phyloP scores from a whole-genome alignment of 2,329 filamentous ascomycete genomes.

The Penicillium sp. region DNA sequence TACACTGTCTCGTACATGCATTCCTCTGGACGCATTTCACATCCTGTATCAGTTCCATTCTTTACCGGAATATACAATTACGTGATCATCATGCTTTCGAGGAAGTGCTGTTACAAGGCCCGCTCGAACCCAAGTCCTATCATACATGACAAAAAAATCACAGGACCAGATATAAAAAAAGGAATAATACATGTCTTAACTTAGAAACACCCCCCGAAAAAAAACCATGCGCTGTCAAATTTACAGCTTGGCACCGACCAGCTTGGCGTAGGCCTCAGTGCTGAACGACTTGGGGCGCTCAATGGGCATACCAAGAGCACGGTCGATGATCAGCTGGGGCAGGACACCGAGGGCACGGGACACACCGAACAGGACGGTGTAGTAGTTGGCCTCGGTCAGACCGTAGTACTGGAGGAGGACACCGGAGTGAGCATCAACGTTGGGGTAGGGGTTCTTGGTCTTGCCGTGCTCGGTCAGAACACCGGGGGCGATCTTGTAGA shows the following conservation, averaged over 20 bases:
- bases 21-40: not conserved
- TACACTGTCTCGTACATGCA: not conserved
- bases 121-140: conserved; percentile 42
- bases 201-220: not conserved
- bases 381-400: conserved; percentile 98
- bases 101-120: conserved; percentile 40
- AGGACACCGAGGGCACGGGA: conserved; percentile 97
- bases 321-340: conserved; percentile 99
- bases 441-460: conserved; percentile 99
- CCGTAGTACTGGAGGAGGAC: conserved; percentile 99
- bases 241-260: conserved; percentile 85
- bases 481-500: conserved; percentile 99
- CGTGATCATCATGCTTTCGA: conserved; percentile 22
- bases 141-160: conserved; percentile 35
- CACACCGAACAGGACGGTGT: conserved; percentile 99
- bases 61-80: not conserved
- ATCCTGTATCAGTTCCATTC: too few relatives aligned
- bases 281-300: conserved; percentile 99
- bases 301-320: conserved; percentile 92
- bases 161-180: conserved; percentile 28
- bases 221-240: not conserved
- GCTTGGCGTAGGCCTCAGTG: conserved; percentile 93
- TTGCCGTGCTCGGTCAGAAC: conserved; percentile 99
- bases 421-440: conserved; percentile 98
- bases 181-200: conserved; percentile 5